These are phyloP conservation scores for Coix lacrymajobi DNA, from an alignment of 176 grass and related monocot species.

Conservation along the genomic window DNA sequence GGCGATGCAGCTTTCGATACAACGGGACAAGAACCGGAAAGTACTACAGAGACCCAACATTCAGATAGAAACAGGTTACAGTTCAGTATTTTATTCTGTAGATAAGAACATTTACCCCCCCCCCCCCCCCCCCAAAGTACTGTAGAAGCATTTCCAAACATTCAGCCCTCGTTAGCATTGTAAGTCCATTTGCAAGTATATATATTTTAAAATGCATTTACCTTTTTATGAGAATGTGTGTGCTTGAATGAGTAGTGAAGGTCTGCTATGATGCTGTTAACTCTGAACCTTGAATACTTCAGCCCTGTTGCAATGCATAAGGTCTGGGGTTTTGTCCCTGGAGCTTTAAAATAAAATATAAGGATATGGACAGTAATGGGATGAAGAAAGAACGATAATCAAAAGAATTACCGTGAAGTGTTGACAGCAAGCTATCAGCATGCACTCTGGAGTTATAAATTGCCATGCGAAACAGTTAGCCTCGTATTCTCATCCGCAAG, in stretches of 20 bases:
- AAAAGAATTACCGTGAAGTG: constrained; percentile 13
- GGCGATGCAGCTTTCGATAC: constrained; percentile 18
- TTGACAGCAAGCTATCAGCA: constrained; percentile 2
- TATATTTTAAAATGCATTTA: neutral
- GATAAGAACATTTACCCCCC: neutral
- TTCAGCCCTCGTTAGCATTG: neutral
- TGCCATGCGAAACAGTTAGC: neutral
- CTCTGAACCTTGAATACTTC: neutral
- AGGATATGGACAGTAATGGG: neutral
- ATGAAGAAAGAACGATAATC: neutral
- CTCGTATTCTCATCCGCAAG: neutral
- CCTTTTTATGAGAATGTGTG: neutral
- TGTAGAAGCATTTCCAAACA: neutral
- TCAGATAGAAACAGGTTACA: neutral
- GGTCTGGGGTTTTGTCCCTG: neutral
- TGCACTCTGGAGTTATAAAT: constrained; percentile 6
- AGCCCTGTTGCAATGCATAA: too few relatives aligned
- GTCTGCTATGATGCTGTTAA: neutral
- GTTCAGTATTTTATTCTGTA: neutral
- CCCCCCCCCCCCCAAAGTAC: neutral
- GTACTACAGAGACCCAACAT: neutral
- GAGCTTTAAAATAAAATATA: neutral
- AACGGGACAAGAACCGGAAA: constrained; percentile 21
- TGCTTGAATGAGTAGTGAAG: too few relatives aligned
- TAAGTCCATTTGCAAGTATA: neutral